These are phyloP conservation scores for Hyaloscypha variabilis DNA, from an alignment of 495 filamentous ascomycete genomes.

Conservation along the genomic window DNA sequence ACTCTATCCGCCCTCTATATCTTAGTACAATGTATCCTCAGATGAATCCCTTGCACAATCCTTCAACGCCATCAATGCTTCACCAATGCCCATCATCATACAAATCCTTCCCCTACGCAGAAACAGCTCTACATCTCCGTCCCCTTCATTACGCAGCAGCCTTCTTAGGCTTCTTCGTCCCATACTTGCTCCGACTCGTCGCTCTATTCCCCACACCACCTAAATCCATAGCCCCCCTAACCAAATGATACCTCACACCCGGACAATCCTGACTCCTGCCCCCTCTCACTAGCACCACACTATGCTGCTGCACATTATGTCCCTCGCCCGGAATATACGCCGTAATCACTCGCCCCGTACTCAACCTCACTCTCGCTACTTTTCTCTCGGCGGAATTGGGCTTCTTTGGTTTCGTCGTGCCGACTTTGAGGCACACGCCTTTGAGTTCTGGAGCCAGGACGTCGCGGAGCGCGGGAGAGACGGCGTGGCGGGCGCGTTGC, in stretches of 20 bases:
- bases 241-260: conserved; percentile 93
- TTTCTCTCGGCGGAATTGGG: conserved; percentile 97
- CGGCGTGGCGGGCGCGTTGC: conserved; percentile 77
- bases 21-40: conserved; percentile 13
- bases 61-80: conserved; percentile 17
- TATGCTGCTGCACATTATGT: conserved; percentile 99
- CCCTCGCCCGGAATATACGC: conserved; percentile 96
- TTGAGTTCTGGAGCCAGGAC: conserved; percentile 79
- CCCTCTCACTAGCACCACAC: conserved; percentile 90
- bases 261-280: conserved; percentile 96
- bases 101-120: neutral
- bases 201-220: conserved; percentile 86
- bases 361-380: conserved; percentile 84
- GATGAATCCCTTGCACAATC: conserved; percentile 8
- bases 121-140: neutral
- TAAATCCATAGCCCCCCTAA: conserved; percentile 92
- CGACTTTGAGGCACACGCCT: conserved; percentile 92
- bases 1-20: neutral
- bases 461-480: conserved; percentile 78
- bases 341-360: conserved; percentile 82
- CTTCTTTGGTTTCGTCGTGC: conserved; percentile 94
- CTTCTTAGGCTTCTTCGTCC: conserved; percentile 97
- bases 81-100: neutral
- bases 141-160: conserved; percentile 32
- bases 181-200: conserved; percentile 91